These are phyloP conservation scores for Gastrolobium villosum DNA, from an alignment of 306 rosid genomes.

Conservation along the genomic window DNA sequence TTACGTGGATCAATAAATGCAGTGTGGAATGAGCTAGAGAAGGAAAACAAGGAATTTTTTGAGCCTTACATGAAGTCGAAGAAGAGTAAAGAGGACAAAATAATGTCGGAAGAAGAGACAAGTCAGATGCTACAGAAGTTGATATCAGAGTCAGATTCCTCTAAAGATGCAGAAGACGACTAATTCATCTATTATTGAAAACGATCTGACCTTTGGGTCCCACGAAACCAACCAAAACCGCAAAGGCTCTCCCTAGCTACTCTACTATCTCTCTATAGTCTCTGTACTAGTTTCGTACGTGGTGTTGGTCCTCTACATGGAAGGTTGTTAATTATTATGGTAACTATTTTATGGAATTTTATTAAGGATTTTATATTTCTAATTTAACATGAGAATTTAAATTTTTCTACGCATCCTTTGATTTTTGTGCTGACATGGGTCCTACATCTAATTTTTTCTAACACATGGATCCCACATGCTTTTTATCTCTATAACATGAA, in stretches of 20 bases:
- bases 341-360: too few species aligned
- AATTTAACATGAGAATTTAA: too few species aligned
- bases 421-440: too few species aligned
- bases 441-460: too few species aligned
- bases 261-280: not conserved
- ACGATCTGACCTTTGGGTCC: slow-evolving; percentile 41
- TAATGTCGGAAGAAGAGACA: slow-evolving; percentile 73
- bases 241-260: not conserved
- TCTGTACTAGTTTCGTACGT: not conserved
- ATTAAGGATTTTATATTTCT: too few species aligned
- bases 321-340: too few species aligned
- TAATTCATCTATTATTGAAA: slow-evolving; percentile 32
- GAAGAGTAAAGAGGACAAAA: slow-evolving; percentile 50
- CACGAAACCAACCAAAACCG: slow-evolving; percentile 2
- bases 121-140: slow-evolving; percentile 63
- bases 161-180: slow-evolving; percentile 59
- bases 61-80: slow-evolving; percentile 68
- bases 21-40: slow-evolving; percentile 93
- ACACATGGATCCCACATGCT: too few species aligned
- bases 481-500: too few species aligned
- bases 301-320: too few species aligned
- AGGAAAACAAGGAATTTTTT: slow-evolving; percentile 85
- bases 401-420: too few species aligned
- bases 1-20: slow-evolving; percentile 27
- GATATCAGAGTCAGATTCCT: slow-evolving; percentile 62